These are phyloP conservation scores for Amphirosellinia nigrospora DNA, from an alignment of 495 filamentous ascomycete species.

Conservation along the genomic window DNA sequence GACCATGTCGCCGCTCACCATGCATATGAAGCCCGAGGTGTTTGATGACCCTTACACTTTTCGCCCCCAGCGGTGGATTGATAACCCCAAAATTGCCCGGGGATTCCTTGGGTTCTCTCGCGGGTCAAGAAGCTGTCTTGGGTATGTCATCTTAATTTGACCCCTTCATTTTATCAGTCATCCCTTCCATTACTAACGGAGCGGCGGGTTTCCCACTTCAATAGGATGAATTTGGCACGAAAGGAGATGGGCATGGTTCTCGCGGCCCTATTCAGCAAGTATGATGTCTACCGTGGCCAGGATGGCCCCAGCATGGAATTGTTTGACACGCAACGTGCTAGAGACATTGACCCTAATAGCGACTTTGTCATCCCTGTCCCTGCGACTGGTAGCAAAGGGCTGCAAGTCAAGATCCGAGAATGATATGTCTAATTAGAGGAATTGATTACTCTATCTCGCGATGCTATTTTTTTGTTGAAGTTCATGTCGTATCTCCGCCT, in stretches of 20 bases:
- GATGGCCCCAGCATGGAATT: neutral
- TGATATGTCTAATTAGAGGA: neutral
- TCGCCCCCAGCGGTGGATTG: neutral
- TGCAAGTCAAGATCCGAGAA: constrained; percentile 16
- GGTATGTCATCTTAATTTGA: neutral
- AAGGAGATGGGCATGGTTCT: constrained; percentile 20
- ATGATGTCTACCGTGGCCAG: constrained; percentile 14
- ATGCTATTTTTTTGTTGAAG: too few relatives aligned
- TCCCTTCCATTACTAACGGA: too few relatives aligned
- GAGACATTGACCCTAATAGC: constrained; percentile 16
- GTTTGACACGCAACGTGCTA: neutral
- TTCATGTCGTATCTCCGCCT: too few relatives aligned
- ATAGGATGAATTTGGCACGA: constrained; percentile 30
- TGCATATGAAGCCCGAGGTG: neutral
- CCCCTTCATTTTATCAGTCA: neutral
- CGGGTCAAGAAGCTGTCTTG: neutral
- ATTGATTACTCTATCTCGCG: too few relatives aligned
- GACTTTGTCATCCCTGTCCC: constrained; percentile 23
- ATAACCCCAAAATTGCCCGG: neutral
- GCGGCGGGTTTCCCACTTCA: too few relatives aligned
- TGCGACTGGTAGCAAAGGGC: constrained; percentile 18
- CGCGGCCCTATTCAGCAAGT: constrained; percentile 7
- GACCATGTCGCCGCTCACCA: neutral
- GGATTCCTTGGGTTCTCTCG: neutral
- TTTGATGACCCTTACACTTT: neutral